Conservation (phyloP, 108 stramenopile genomes). For the Epipyxis sp. region DNA sequence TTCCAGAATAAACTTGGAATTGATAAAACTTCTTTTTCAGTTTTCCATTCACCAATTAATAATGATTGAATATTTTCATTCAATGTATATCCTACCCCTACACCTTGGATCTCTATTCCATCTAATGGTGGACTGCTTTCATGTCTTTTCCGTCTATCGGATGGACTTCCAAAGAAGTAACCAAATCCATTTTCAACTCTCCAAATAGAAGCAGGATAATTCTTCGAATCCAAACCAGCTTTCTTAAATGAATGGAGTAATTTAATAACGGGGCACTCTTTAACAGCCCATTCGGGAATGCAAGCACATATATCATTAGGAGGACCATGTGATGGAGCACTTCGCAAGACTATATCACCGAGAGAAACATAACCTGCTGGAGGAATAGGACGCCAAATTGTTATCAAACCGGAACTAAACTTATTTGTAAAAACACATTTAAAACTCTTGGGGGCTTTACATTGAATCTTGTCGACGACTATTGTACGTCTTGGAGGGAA, state of each 20-base stretch:
- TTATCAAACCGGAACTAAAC: background rate
- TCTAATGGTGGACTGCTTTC: too few relatives aligned
- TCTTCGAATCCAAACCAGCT: background rate
- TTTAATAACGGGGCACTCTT: background rate
- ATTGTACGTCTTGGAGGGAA: background rate
- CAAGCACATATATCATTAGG: background rate
- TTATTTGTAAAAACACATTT: background rate
- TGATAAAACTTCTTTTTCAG: background rate
- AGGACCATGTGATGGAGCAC: background rate
- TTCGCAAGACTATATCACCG: conserved; percentile 40
- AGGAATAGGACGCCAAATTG: conserved; percentile 43
- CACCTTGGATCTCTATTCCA: too few relatives aligned
- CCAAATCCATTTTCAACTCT: conserved; percentile 1
- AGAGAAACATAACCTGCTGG: conserved; percentile 45
- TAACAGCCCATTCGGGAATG: conserved; percentile 4
- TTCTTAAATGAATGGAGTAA: background rate
- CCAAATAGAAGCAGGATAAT: background rate
- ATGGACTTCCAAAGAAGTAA: conserved; percentile 23
- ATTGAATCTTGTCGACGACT: background rate
- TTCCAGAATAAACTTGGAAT: conserved; percentile 7
- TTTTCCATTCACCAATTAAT: conserved; percentile 7
- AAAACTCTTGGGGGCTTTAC: background rate
- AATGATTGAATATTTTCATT: background rate
- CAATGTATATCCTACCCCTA: conserved; percentile 5
- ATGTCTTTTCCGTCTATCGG: background rate